Evolutionary conservation across 176 grass and related monocot species (phyloP), one percentile per base, ranked within the genome.

Genomic region (Bonia amplexicaulis): DNA sequence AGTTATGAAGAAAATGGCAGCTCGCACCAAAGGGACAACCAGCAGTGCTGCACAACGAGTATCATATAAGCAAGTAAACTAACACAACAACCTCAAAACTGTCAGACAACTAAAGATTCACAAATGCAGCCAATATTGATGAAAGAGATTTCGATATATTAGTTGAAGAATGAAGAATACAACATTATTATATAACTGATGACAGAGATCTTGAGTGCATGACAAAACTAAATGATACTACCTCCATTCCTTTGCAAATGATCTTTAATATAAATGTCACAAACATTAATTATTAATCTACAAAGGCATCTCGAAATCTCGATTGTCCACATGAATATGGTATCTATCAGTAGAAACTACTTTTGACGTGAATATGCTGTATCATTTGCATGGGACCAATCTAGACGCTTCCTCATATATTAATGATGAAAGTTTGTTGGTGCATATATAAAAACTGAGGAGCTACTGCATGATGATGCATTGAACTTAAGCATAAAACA

Each of bases 1-100:
- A 90, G 61, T 89, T 87, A 67, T 98, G 93, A 69, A 95, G 93
- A 84, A 98, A 96, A 92, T 96, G 93, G 82, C 93, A 98, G 58
- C 85, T 76, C 1, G 91, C 82, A 79, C 91, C 93, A 86, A 98
- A 98, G 59, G 93, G 96, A 81, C 96, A 95, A 46, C 96, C 96
- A 82, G 90, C 83, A 87, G 86, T 94, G 73, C 96, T 98, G 84
- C 88, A 87, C 41, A 79, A 83, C 14, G 60, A 55, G 16, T 29
- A 69, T 59, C 42, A 66, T 66, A 82, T 91, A 20, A 75, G 90
- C 22, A 82, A 41, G 52, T 42, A 77, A 19, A 77, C 75, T 59
- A 35, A 74, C 61, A 29, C 8, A 2, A 74, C 22, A 45, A 67
- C 20, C 23, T 61, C n/a, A 62, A 63, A 54, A 66, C 14, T 71